These are phyloP conservation scores for Claviceps purpurea DNA, from an alignment of 2,329 filamentous ascomycete species.

Conservation along the genomic window DNA sequence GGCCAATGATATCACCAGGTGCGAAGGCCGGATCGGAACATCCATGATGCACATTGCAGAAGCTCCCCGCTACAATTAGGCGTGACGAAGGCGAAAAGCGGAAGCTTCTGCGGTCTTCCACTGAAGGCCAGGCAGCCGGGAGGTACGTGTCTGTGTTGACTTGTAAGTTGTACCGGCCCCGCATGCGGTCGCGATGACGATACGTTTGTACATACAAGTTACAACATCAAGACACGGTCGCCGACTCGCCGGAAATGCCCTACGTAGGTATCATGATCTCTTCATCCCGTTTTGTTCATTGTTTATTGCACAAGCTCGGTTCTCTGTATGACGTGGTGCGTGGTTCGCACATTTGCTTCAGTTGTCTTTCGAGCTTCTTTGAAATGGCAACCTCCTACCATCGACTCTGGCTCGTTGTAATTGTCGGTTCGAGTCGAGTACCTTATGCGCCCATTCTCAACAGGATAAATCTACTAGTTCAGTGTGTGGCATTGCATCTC, in stretches of 20 bases:
- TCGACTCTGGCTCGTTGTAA: too few species aligned
- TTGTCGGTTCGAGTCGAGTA: too few species aligned
- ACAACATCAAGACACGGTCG: background rate
- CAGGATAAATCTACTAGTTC: too few species aligned
- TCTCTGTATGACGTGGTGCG: too few species aligned
- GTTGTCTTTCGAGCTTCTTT: background rate
- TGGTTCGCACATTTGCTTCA: too few species aligned
- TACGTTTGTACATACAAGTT: too few species aligned
- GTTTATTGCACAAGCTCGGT: too few species aligned
- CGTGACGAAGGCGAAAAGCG: conserved; percentile 5
- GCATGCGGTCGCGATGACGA: background rate
- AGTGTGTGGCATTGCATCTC: too few species aligned
- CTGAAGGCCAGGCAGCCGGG: conserved; percentile 3
- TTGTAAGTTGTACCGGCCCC: background rate
- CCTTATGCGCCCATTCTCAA: too few species aligned
- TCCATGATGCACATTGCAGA: conserved; percentile 16
- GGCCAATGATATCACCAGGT: conserved; percentile 22
- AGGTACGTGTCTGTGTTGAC: background rate
- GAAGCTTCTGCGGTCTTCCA: conserved; percentile 5
- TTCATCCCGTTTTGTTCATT: too few species aligned
- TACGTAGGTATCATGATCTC: too few species aligned
- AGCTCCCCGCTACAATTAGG: background rate
- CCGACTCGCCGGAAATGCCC: background rate
- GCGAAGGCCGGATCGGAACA: conserved; percentile 21
- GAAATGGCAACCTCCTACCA: too few species aligned